Base-by-base conservation (phyloP, 2,329 filamentous ascomycete species). In the Cytospora mali region DNA sequence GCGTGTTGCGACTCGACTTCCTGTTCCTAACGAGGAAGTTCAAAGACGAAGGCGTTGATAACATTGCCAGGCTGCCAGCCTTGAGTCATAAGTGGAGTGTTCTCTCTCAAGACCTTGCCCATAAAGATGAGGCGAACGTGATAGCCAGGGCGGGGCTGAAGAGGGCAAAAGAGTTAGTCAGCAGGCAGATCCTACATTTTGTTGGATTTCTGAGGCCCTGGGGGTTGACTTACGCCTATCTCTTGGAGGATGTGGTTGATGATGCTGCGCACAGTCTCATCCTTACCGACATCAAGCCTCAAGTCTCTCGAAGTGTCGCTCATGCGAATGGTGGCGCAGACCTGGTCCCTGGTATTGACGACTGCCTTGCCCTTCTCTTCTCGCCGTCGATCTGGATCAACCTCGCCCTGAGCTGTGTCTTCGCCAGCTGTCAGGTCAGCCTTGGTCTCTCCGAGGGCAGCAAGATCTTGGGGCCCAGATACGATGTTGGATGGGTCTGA, bases 21-120 rank as follows among this genome's bases (percentile, higher is more conserved):
- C 29, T 46, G 55, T 16, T 51, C 33, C 58, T 27, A 60, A 64
- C 29, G 53, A 21, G 50, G 50, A 56, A 52, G 29, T 27, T 80
- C 75, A 69, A 85, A 88, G 58, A 95, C 85, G 63, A 95, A 79
- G 25, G 89, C 92, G 72, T 93, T 95, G 60, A 96, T 77, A 35
- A 95, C 80, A 71, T 95, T 84, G 39, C 87, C 90, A 65, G 84
- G 81, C 69, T 87, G 84, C 90, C 91, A 97, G 55, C 89, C 90
- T 69, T 95, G 89, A 3, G 83, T 82, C 51, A 80, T 75, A 21
- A 97, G 78, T 0, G 88, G 82, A 23, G 84, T 73, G 59, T 82
- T 81, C 67, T 94, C 91, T 67, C 88, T 87, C 52, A 97, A 82
- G 56, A 93, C 85, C 72, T 88, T 92, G 68, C 93, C 93, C 75